A percentile compares a stretch with the other conserved stretches of the same genome.
Evolutionary conservation across 768 basidiomycete genomes (phyloP).

Genomic region (Tephrocybe sp.): DNA sequence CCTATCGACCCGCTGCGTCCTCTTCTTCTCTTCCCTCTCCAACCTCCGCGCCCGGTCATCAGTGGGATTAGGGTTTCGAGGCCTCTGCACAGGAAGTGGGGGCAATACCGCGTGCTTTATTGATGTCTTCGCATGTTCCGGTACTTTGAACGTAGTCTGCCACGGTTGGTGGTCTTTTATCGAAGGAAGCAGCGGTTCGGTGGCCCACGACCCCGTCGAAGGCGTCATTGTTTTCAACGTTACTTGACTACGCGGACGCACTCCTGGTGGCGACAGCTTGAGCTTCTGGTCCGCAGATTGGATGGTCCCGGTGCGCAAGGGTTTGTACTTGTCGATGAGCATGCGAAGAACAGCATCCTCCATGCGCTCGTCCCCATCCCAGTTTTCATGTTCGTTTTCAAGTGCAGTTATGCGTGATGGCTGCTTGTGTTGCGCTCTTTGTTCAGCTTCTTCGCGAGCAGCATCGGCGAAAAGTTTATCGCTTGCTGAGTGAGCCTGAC

Average conservation of each 20-base stretch:
- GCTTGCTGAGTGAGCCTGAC: constrained; percentile 33
- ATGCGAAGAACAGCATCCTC: constrained; percentile 75
- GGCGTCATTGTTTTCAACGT: constrained; percentile 14
- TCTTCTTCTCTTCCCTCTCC: constrained; percentile 50
- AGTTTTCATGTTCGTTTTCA: constrained; percentile 57
- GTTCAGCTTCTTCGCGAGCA: constrained; percentile 46
- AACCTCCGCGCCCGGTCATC: constrained; percentile 39
- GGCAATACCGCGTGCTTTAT: constrained; percentile 52
- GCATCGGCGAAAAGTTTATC: constrained; percentile 70
- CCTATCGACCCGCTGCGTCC: constrained; percentile 50
- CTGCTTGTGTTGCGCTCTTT: constrained; percentile 11
- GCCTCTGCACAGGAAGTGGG: constrained; percentile 19
- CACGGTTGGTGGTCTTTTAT: constrained; percentile 61
- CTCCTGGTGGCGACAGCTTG: constrained; percentile 43
- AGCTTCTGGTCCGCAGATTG: constrained; percentile 66
- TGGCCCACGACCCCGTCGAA: constrained; percentile 42
- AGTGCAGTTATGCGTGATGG: constrained; percentile 23
- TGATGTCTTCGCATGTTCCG: constrained; percentile 50
- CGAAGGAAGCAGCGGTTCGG: constrained; percentile 52
- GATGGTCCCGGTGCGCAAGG: constrained; percentile 60
- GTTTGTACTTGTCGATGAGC: constrained; percentile 86
- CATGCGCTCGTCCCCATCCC: constrained; percentile 74
- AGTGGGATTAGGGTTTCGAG: constrained; percentile 12
- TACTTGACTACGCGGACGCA: constrained; percentile 25
- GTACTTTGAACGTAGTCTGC: constrained; percentile 65